Conservation (phyloP, 169 alveolate species). For the Eimeria necatrix region DNA sequence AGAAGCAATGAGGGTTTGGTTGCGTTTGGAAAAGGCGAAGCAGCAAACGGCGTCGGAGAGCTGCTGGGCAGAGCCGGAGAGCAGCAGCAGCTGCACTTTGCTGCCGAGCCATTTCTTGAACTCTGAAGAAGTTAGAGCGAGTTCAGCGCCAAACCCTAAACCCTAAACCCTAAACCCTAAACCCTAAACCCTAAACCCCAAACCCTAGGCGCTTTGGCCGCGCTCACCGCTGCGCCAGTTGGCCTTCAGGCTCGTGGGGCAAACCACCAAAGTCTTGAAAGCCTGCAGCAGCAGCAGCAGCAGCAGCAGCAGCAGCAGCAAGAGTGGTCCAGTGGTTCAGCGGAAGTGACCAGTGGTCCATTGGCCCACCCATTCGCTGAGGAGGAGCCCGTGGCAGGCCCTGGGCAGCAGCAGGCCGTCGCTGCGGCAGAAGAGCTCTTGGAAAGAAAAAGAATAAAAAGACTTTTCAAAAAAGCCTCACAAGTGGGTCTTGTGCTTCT, state of each 20-base stretch:
- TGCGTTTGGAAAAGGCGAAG: slow-evolving; percentile 8
- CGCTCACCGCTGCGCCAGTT: slow-evolving; percentile 46
- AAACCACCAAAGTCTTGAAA: slow-evolving; percentile 40
- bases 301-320: background rate
- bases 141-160: too few relatives aligned
- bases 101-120: slow-evolving; percentile 68
- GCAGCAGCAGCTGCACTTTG: slow-evolving; percentile 3
- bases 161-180: too few relatives aligned
- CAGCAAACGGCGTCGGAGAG: background rate
- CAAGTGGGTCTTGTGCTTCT: slow-evolving; percentile 65
- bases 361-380: slow-evolving; percentile 48
- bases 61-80: slow-evolving; percentile 39
- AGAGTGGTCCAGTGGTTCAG: background rate
- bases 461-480: background rate
- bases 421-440: background rate
- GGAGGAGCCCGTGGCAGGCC: background rate
- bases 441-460: too few relatives aligned
- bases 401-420: slow-evolving; percentile 60
- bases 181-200: too few relatives aligned
- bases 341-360: background rate
- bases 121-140: too few relatives aligned
- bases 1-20: slow-evolving; percentile 45
- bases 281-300: slow-evolving; percentile 7
- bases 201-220: too few relatives aligned
- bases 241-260: slow-evolving; percentile 71